A percentile compares a stretch with the other conserved stretches of the same genome.
Evolutionary conservation across 2,329 filamentous ascomycete species (phyloP).

Genomic region (Hypoxylon sp.): DNA sequence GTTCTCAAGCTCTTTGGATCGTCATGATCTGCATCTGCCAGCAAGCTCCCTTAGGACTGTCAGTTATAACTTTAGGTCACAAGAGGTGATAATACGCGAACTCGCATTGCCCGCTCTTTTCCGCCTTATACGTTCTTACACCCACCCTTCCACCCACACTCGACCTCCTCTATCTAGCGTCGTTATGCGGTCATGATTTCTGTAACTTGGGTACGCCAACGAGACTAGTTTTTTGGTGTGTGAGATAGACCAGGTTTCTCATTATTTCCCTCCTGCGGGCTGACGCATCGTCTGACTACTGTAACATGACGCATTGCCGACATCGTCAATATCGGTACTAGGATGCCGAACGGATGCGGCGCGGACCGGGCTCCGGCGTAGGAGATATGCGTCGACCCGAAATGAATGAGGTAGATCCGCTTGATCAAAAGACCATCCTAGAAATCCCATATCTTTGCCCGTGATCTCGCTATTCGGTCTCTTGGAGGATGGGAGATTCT

Average conservation of each 20-base stretch:
- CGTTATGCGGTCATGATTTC: not conserved
- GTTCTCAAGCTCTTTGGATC: not conserved
- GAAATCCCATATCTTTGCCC: constrained; percentile 1
- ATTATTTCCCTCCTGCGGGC: not conserved
- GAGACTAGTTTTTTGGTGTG: not conserved
- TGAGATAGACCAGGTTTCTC: not conserved
- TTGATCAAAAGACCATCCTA: not conserved
- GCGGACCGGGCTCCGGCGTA: constrained; percentile 1
- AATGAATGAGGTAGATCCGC: not conserved
- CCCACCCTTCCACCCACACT: not conserved
- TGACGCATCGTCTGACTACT: constrained; percentile 2
- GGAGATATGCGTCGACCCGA: not conserved
- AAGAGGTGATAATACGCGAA: not conserved
- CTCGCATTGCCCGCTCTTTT: not conserved
- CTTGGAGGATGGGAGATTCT: constrained; percentile 7
- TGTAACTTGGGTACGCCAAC: not conserved
- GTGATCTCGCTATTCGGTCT: constrained; percentile 10
- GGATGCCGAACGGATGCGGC: constrained; percentile 5
- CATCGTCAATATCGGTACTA: not conserved
- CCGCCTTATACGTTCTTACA: not conserved
- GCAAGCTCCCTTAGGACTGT: not conserved
- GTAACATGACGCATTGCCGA: not conserved
- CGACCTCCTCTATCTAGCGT: not conserved
- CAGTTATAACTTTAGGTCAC: not conserved
- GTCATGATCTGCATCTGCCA: not conserved